A percentile compares a stretch with the other conserved stretches of the same genome.
Evolutionary conservation across 1,139 yeast species (phyloP).

Genomic region (Yamadazyma kanchanaburiensis): DNA sequence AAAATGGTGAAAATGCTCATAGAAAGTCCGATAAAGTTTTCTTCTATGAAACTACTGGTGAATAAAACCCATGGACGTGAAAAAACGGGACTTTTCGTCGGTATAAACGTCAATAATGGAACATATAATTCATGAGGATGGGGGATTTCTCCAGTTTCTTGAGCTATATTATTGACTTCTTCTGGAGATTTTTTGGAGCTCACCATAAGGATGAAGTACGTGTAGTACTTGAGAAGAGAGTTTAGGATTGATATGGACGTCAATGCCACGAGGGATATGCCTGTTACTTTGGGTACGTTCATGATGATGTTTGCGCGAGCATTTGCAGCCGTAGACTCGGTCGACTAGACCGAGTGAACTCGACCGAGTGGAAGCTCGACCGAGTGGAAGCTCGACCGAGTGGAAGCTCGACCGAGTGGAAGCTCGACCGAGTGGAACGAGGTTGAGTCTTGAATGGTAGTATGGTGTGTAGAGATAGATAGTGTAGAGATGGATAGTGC

Average conservation of each 20-base stretch:
- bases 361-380: too few relatives aligned
- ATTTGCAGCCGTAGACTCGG: too few relatives aligned
- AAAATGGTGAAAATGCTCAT: conserved; percentile 25
- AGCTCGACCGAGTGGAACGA: too few relatives aligned
- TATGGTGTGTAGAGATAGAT: too few relatives aligned
- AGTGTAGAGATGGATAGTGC: too few relatives aligned
- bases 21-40: conserved; percentile 26
- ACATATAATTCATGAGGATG: conserved; percentile 42
- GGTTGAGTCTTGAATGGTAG: too few relatives aligned
- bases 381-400: too few relatives aligned
- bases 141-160: conserved; percentile 36
- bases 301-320: too few relatives aligned
- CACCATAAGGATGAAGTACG: conserved; percentile 30
- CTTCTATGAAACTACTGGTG: conserved; percentile 35
- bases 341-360: too few relatives aligned
- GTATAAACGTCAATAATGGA: conserved; percentile 38
- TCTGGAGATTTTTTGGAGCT: conserved; percentile 23
- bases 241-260: conserved; percentile 26
- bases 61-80: conserved; percentile 38
- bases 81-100: conserved; percentile 34
- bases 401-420: too few relatives aligned
- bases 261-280: conserved; percentile 32
- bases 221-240: conserved; percentile 27
- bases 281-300: conserved; percentile 37
- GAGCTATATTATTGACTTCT: conserved; percentile 23